These are phyloP conservation scores for Colletotrichum siamense DNA, from an alignment of 2,329 filamentous ascomycete genomes.

Conservation along the genomic window DNA sequence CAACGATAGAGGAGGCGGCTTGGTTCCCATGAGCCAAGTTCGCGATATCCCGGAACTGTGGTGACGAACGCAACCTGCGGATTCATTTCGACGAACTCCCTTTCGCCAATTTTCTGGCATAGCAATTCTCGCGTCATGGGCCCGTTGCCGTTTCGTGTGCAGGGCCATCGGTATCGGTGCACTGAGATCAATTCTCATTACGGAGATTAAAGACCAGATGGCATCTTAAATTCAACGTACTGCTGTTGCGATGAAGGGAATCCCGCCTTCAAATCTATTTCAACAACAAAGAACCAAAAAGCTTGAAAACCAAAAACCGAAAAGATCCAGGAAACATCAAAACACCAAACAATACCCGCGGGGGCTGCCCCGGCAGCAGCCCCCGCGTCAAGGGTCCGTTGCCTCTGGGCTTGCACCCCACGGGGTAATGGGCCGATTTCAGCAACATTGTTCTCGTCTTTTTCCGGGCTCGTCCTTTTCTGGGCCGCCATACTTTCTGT, in stretches of 20 bases:
- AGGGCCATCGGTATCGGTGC: background rate
- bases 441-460: background rate
- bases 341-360: background rate
- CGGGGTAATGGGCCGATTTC: background rate
- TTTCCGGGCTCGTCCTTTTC: background rate
- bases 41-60: background rate
- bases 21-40: accelerated
- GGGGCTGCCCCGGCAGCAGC: background rate
- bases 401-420: background rate
- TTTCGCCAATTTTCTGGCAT: background rate
- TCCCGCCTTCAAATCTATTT: background rate
- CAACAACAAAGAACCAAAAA: background rate
- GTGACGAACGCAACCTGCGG: background rate
- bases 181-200: background rate
- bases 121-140: background rate
- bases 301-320: background rate
- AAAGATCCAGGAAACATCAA: background rate
- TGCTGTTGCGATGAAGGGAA: background rate
- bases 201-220: background rate
- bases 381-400: background rate
- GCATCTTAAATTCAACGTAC: background rate
- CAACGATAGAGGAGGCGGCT: background rate
- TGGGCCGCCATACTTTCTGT: background rate
- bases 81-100: background rate
- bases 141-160: background rate